A percentile compares a stretch with the other conserved stretches of the same genome.
phyloP scores from a whole-genome alignment of 2,329 filamentous ascomycete species.

The Colletotrichum cordylinicola region DNA sequence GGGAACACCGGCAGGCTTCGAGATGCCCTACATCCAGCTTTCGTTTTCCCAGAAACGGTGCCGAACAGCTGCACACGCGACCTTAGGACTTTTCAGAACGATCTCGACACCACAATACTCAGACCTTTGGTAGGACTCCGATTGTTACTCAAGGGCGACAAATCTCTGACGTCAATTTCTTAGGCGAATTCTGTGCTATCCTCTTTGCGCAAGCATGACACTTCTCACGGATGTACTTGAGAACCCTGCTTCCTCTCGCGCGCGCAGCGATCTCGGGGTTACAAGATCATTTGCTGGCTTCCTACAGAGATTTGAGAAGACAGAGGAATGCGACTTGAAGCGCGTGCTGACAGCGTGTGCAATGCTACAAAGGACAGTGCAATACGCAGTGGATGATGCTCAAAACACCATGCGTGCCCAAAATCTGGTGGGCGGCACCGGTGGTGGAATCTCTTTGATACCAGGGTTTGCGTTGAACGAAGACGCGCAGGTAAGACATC shows the following conservation, averaged over 20 bases:
- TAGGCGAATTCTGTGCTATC: constrained; percentile 19
- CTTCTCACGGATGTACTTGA: constrained; percentile 19
- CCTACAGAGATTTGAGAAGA: constrained; percentile 15
- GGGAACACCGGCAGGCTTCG: not conserved
- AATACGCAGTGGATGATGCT: constrained; percentile 9
- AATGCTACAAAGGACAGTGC: constrained; percentile 13
- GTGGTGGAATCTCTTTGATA: not conserved
- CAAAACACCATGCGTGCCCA: constrained; percentile 4
- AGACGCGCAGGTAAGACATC: constrained; percentile 11
- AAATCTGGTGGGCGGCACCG: not conserved
- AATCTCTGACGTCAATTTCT: not conserved
- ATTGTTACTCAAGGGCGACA: not conserved
- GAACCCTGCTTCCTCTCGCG: not conserved
- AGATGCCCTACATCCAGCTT: constrained; percentile 3
- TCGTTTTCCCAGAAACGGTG: constrained; percentile 14
- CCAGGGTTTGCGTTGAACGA: not conserved
- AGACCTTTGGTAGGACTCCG: constrained; percentile 7
- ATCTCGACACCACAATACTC: constrained; percentile 8
- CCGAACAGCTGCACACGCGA: constrained; percentile 11
- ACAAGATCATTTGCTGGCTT: constrained; percentile 14
- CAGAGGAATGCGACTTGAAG: constrained; percentile 10
- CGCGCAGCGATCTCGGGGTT: constrained; percentile 5
- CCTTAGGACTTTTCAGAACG: not conserved
- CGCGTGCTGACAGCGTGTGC: constrained; percentile 13
- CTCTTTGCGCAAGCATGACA: constrained; percentile 12